Conservation (phyloP, 2,329 filamentous ascomycete species). For the Dactylonectria estremocensis region DNA sequence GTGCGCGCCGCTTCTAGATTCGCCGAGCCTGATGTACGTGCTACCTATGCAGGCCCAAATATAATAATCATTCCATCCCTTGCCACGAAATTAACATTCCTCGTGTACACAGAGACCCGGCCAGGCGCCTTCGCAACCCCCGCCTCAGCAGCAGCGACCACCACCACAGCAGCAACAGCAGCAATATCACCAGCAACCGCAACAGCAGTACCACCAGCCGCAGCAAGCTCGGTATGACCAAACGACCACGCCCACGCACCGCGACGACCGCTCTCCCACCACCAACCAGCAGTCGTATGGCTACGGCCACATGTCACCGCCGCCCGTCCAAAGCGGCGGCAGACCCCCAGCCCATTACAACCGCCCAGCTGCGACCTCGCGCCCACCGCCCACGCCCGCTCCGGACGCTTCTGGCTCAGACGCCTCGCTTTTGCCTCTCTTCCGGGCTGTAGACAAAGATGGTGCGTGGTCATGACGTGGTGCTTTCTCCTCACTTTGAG, state of each 20-base stretch:
- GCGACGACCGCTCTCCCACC: constrained; percentile 47
- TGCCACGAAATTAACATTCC: constrained; percentile 34
- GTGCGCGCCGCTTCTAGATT: constrained; percentile 64
- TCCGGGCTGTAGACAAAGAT: constrained; percentile 91
- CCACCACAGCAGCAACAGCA: constrained; percentile 49
- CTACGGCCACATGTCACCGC: constrained; percentile 67
- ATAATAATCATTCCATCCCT: constrained; percentile 2
- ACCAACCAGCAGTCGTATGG: constrained; percentile 45
- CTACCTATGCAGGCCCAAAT: constrained; percentile 3
- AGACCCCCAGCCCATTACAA: constrained; percentile 59
- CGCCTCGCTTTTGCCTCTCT: constrained; percentile 82
- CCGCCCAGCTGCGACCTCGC: constrained; percentile 70
- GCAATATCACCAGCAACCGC: constrained; percentile 15
- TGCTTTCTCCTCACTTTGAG: background rate
- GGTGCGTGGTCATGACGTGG: constrained; percentile 63
- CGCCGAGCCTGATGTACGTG: constrained; percentile 79
- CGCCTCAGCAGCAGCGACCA: constrained; percentile 47
- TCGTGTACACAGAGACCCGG: constrained; percentile 55
- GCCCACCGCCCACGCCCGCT: constrained; percentile 77
- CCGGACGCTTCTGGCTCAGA: constrained; percentile 62
- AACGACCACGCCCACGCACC: constrained; percentile 56
- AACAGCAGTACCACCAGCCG: constrained; percentile 55
- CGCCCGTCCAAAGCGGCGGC: constrained; percentile 61
- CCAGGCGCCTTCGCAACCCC: constrained; percentile 47
- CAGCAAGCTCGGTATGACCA: constrained; percentile 64